Percentiles rank a stretch among this genome's conserved stretches.
phyloP scores from a whole-genome alignment of 1,284 basidiomycete genomes.

The Retiboletus flavoniger region DNA sequence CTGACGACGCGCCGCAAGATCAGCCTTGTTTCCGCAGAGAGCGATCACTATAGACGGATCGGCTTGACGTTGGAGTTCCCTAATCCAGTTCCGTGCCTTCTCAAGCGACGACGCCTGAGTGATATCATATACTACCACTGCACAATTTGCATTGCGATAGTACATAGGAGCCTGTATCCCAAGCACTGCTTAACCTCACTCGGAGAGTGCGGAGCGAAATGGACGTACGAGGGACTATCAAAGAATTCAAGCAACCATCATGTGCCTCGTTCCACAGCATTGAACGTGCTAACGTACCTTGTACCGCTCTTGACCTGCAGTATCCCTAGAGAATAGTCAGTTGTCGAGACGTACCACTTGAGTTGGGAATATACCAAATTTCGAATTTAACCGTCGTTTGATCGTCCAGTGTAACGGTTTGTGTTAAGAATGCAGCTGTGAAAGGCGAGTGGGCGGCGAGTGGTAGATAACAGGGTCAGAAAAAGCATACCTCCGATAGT shows the following conservation, averaged over 20 bases:
- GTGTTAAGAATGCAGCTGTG: conserved; percentile 91
- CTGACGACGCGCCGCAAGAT: conserved; percentile 80
- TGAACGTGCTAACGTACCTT: conserved; percentile 53
- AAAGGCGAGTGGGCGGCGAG: conserved; percentile 17
- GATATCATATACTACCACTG: conserved; percentile 86
- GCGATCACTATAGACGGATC: conserved; percentile 96
- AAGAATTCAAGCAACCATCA: conserved; percentile 5
- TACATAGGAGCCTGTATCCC: conserved; percentile 81
- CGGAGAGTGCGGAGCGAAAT: conserved; percentile 9
- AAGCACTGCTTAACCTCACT: conserved; percentile 5
- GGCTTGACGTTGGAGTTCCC: conserved; percentile 94
- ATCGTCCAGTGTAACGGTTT: conserved; percentile 90
- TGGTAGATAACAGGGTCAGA: conserved; percentile 3
- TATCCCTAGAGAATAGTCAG: conserved; percentile 60
- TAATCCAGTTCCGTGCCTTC: conserved; percentile 96
- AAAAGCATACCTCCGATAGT: conserved; percentile 73
- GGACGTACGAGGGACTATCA: conserved; percentile 59
- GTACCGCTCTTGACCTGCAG: conserved; percentile 90
- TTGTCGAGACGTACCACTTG: background rate
- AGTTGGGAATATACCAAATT: conserved; percentile 73
- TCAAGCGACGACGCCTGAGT: conserved; percentile 87
- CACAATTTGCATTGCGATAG: conserved; percentile 87
- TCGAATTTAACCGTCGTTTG: conserved; percentile 94
- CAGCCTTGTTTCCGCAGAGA: conserved; percentile 93
- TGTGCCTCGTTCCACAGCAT: background rate